Conservation (phyloP, 257 asterid genomes). For the Hygrophila difformis region DNA sequence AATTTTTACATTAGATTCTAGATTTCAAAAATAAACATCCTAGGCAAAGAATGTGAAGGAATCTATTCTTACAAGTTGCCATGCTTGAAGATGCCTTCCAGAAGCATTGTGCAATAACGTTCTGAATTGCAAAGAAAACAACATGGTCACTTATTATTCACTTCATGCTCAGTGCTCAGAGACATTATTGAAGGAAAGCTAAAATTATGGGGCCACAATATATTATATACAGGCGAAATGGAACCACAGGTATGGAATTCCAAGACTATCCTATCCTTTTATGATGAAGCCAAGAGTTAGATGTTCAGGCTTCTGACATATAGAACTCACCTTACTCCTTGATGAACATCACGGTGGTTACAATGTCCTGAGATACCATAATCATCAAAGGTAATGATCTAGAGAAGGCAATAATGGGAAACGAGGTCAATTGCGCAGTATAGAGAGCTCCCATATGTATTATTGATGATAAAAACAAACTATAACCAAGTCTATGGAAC, state of each 20-base stretch:
- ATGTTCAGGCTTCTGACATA: too few species aligned
- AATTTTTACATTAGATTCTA: too few species aligned
- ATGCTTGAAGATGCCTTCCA: constrained; percentile 44
- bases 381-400: constrained; percentile 78
- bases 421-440: neutral
- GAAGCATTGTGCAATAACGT: constrained; percentile 31
- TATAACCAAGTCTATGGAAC: constrained; percentile 51
- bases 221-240: too few species aligned
- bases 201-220: too few species aligned
- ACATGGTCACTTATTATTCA: neutral
- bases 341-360: constrained; percentile 30
- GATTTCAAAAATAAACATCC: too few species aligned
- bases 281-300: too few species aligned
- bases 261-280: too few species aligned
- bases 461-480: constrained; percentile 1
- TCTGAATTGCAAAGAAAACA: constrained; percentile 29
- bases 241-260: too few species aligned
- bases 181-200: too few species aligned
- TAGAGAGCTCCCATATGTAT: constrained; percentile 12
- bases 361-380: constrained; percentile 94
- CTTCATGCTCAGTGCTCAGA: too few species aligned
- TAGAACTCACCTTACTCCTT: constrained; percentile 70
- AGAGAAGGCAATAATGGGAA: constrained; percentile 12
- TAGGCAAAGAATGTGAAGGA: neutral
- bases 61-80: constrained; percentile 64